Conservation (phyloP, 345 rosid species). For the Noccaea caerulescens region DNA sequence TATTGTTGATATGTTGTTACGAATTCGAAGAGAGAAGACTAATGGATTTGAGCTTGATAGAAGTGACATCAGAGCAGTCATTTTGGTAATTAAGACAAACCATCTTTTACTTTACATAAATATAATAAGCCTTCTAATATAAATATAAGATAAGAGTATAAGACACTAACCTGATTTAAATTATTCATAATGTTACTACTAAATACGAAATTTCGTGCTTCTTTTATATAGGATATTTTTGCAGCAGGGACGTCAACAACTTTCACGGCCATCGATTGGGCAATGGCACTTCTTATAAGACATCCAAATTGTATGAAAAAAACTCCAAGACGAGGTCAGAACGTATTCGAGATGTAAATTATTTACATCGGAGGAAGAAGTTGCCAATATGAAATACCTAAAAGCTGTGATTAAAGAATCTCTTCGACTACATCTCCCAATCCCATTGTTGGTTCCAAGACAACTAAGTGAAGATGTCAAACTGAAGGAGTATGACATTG, state of each 20-base stretch:
- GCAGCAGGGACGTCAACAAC: slow-evolving; percentile 43
- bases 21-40: slow-evolving; percentile 41
- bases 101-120: neutral
- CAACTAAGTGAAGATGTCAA: slow-evolving; percentile 37
- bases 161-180: neutral
- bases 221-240: slow-evolving; percentile 45
- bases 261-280: slow-evolving; percentile 45
- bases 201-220: neutral
- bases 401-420: slow-evolving; percentile 46
- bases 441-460: slow-evolving; percentile 44
- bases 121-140: neutral
- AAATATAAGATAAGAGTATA: too few relatives aligned
- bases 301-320: slow-evolving; percentile 41
- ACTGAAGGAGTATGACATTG: slow-evolving; percentile 42
- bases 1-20: slow-evolving; percentile 28
- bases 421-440: slow-evolving; percentile 46
- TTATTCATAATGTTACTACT: neutral
- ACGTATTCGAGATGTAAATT: neutral
- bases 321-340: slow-evolving; percentile 42
- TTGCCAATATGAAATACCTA: slow-evolving; percentile 36
- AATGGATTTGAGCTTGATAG: slow-evolving; percentile 36
- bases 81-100: slow-evolving; percentile 42
- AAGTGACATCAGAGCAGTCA: slow-evolving; percentile 45
- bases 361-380: slow-evolving; percentile 35
- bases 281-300: slow-evolving; percentile 44